Evolutionary conservation across 2,329 filamentous ascomycete genomes (phyloP).

Genomic region (Madurella mycetomatis): DNA sequence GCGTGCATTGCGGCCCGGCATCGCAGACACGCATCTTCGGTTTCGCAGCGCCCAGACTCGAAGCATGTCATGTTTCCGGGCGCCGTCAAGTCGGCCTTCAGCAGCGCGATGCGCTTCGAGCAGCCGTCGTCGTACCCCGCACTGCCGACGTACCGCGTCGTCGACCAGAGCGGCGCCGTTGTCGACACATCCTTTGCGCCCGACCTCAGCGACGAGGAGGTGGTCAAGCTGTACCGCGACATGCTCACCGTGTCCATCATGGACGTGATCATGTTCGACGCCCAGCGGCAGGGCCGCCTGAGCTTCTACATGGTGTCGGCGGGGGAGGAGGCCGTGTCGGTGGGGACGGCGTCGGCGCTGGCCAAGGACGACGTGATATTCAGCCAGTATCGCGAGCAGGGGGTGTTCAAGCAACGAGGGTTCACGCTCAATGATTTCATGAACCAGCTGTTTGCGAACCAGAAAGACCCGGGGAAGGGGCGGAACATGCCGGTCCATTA

Average conservation of each 20-base stretch:
- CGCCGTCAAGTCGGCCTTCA: conserved; percentile 93
- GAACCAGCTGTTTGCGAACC: conserved; percentile 89
- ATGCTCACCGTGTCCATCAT: conserved; percentile 74
- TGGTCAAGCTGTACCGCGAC: conserved; percentile 58
- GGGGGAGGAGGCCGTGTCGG: conserved; percentile 89
- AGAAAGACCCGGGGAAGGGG: conserved; percentile 71
- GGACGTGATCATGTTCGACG: conserved; percentile 98
- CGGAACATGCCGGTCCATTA: conserved; percentile 99
- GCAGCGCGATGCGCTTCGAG: conserved; percentile 71
- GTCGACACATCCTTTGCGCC: conserved; percentile 68
- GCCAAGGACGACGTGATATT: conserved; percentile 85
- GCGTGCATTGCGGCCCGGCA: not conserved
- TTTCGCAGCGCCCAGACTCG: conserved; percentile 54
- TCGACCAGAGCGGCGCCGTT: conserved; percentile 82
- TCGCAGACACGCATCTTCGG: conserved; percentile 41
- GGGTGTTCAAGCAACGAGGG: conserved; percentile 84
- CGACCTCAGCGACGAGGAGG: conserved; percentile 62
- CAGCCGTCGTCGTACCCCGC: conserved; percentile 66
- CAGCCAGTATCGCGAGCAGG: conserved; percentile 90
- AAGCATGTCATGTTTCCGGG: conserved; percentile 74
- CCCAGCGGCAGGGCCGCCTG: conserved; percentile 86
- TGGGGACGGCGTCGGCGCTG: conserved; percentile 81
- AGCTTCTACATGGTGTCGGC: conserved; percentile 98
- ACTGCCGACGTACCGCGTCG: conserved; percentile 85
- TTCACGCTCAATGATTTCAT: conserved; percentile 88